These are phyloP conservation scores for Leccinum ochraceum DNA, from an alignment of 768 basidiomycete genomes.

Conservation along the genomic window DNA sequence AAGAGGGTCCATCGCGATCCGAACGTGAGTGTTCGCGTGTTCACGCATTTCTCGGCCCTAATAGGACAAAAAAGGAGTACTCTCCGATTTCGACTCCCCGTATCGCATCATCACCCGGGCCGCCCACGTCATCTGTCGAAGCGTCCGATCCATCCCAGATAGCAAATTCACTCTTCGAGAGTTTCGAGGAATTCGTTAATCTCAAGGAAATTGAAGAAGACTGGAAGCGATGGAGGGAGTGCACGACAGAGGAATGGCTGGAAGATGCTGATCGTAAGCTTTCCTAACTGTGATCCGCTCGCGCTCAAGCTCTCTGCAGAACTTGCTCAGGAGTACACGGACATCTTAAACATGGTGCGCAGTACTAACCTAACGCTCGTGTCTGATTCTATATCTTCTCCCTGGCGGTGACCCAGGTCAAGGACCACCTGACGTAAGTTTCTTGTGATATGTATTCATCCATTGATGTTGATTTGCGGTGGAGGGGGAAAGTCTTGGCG, in stretches of 20 bases:
- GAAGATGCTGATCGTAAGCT: conserved; percentile 32
- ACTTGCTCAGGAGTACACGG: conserved; percentile 18
- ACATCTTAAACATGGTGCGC: conserved; percentile 26
- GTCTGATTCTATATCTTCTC: conserved; percentile 1
- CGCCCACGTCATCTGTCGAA: not conserved
- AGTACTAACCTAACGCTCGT: not conserved
- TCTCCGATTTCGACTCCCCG: conserved; percentile 24
- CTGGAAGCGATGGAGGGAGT: conserved; percentile 31
- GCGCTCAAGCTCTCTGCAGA: conserved; percentile 15
- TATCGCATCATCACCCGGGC: conserved; percentile 17
- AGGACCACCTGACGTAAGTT: conserved; percentile 31
- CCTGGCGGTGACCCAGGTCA: conserved; percentile 19
- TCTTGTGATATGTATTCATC: not conserved
- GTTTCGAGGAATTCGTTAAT: conserved; percentile 22
- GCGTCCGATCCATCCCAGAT: conserved; percentile 8
- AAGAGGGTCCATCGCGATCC: conserved; percentile 15
- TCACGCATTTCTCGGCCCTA: not conserved
- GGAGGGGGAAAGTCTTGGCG: conserved; percentile 24
- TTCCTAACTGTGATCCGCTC: not conserved
- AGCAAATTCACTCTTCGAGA: conserved; percentile 20
- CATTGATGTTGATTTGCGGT: conserved; percentile 6
- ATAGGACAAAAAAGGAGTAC: conserved; percentile 18
- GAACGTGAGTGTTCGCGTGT: conserved; percentile 18
- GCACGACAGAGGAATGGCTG: conserved; percentile 34
- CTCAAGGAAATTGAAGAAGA: conserved; percentile 22